A percentile compares a stretch with the other conserved stretches of the same genome.
phyloP scores from a whole-genome alignment of 176 grass and related monocot species.

The Oryza rufipogon region DNA sequence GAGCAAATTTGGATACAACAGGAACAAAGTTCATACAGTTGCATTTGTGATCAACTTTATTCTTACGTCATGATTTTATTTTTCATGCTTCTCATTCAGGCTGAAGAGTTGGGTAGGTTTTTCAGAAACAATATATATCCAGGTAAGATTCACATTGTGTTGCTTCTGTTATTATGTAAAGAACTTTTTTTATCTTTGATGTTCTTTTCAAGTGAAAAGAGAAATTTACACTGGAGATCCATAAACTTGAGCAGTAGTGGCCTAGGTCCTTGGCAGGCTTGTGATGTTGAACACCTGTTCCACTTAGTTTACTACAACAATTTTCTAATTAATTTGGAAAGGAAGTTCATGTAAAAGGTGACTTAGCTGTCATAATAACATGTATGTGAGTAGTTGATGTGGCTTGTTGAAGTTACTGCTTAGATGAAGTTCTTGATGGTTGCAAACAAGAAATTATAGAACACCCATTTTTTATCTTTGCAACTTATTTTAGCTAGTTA shows the following conservation, averaged over 20 bases:
- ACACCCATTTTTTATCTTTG: neutral
- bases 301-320: neutral
- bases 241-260: slow-evolving; percentile 9
- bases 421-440: neutral
- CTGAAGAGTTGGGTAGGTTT: slow-evolving; percentile 97
- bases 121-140: slow-evolving; percentile 99
- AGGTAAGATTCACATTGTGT: slow-evolving; percentile 58
- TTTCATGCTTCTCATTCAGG: slow-evolving; percentile 48
- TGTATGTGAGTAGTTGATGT: slow-evolving; percentile 5
- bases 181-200: slow-evolving; percentile 14
- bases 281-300: slow-evolving; percentile 20
- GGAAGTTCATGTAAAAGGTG: neutral
- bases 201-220: slow-evolving; percentile 20
- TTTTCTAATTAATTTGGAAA: neutral
- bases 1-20: neutral
- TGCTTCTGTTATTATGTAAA: slow-evolving; percentile 30
- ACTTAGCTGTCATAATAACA: neutral
- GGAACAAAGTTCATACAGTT: slow-evolving; percentile 18
- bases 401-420: slow-evolving; percentile 3
- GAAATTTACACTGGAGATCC: neutral
- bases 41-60: slow-evolving; percentile 16
- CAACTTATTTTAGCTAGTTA: neutral
- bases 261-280: neutral
- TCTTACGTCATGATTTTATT: slow-evolving; percentile 23
- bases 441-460: slow-evolving; percentile 9